Base-by-base conservation (phyloP, 2,329 filamentous ascomycete species). In the Trichoderma pleuroti region DNA sequence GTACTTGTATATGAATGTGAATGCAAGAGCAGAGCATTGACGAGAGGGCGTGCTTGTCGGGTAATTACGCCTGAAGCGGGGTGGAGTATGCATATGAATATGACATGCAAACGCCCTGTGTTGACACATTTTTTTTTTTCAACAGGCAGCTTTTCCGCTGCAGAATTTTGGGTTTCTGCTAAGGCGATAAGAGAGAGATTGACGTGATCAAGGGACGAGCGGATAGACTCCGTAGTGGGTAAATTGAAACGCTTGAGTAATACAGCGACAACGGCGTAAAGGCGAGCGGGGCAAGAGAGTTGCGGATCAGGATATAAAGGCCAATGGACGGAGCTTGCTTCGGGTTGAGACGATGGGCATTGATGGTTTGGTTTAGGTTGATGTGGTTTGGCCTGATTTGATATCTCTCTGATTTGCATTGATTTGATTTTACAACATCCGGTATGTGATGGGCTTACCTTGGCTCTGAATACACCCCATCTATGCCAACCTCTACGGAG, bases 261-360 rank as follows among this genome's bases (percentile, higher is more conserved):
- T 32, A 57, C 11, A 68, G 65, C 65, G 65, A 68, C 65, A 68
- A 68, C 65, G 65, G 65, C 65, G 56, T 52, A 14, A 10, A 12
- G 14, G 14, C 24, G 62, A 57, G 65, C 56, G 65, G 56, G 56
- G 65, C 65, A 32, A 4, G 11, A n/a, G 56, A 21, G 36, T 52
- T 68, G 26, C 21, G 64, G 56, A 42, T 32, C 30, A 21, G 36
- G 18, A 49, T 60, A 68, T 61, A 68, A 68, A 52, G 46, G 12
- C 24, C 8, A 18, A 57, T 36, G 46, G 63, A 56, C 10, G n/a
- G 28, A 34, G 30, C 42, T 49, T n/a, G 42, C 64, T 32, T 14
- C n/a, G n/a, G n/a, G n/a, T n/a, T n/a, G n/a, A n/a, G 60, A 11
- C 30, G 60, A 49, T 14, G 39, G 42, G 36, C 12, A 24, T 21